Conservation (phyloP, 139 green algal genomes). For the Chlamydomonas eustigma region DNA sequence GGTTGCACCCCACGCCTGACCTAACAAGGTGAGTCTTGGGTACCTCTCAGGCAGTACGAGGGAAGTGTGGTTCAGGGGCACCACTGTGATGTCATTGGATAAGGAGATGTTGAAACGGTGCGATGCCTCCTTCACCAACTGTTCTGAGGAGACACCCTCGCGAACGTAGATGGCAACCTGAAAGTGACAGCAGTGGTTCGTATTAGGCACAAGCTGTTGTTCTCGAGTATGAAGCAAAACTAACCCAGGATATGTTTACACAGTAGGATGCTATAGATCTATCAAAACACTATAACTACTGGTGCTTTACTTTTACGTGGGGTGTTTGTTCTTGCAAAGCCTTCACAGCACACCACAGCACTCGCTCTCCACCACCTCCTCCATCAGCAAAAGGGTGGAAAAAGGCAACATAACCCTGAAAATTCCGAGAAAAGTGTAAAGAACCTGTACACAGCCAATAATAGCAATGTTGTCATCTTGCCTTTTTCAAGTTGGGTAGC, state of each 20-base stretch:
- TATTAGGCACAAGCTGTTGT: too few relatives aligned
- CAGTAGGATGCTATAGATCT: too few relatives aligned
- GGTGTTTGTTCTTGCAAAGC: too few relatives aligned
- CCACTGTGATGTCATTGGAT: slow-evolving; percentile 41
- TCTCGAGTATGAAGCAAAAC: too few relatives aligned
- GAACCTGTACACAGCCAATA: too few relatives aligned
- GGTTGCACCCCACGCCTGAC: slow-evolving; percentile 71
- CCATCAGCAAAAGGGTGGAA: slow-evolving; percentile 91
- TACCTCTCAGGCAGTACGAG: slow-evolving; percentile 65
- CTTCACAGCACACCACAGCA: slow-evolving; percentile 97
- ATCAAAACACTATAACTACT: too few relatives aligned
- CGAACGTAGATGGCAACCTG: slow-evolving; percentile 73
- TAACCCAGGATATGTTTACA: too few relatives aligned
- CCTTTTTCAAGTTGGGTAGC: too few relatives aligned
- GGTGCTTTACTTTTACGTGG: too few relatives aligned
- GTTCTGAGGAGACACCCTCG: slow-evolving; percentile 31
- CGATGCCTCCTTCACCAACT: slow-evolving; percentile 48
- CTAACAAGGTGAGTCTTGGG: slow-evolving; percentile 79
- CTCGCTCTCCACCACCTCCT: slow-evolving; percentile 89
- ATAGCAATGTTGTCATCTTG: too few relatives aligned
- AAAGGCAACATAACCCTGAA: slow-evolving; percentile 79
- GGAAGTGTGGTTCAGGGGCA: neutral
- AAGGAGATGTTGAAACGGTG: slow-evolving; percentile 66
- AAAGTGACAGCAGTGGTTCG: too few relatives aligned
- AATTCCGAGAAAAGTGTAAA: too few relatives aligned